These are phyloP conservation scores for Colletotrichum sidae DNA, from an alignment of 2,329 filamentous ascomycete species.

Conservation along the genomic window DNA sequence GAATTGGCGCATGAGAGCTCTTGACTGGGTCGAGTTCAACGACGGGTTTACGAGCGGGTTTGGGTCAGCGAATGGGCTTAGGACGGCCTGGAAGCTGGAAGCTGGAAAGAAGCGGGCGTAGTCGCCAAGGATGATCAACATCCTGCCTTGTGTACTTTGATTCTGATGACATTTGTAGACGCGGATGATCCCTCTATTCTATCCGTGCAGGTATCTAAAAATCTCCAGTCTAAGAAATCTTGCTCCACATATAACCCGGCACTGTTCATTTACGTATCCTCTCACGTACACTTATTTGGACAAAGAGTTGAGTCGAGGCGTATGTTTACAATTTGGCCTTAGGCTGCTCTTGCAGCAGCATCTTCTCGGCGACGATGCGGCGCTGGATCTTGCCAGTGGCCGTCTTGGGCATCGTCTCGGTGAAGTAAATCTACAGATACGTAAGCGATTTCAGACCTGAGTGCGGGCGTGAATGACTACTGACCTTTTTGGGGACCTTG, in stretches of 20 bases:
- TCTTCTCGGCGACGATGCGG: slow-evolving; percentile 85
- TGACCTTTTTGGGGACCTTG: slow-evolving; percentile 85
- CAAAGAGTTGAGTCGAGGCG: background rate
- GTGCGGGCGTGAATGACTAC: slow-evolving; percentile 33
- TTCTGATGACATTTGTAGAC: slow-evolving; percentile 12
- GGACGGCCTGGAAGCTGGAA: background rate
- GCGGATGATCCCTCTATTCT: slow-evolving; percentile 24
- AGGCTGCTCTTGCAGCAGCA: slow-evolving; percentile 75
- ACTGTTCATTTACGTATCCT: background rate
- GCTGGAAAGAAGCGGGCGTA: background rate
- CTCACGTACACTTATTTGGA: background rate
- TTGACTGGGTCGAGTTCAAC: background rate
- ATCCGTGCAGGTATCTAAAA: slow-evolving; percentile 25
- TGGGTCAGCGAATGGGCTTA: background rate
- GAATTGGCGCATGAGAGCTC: background rate
- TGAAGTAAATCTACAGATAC: slow-evolving; percentile 76
- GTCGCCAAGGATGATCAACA: background rate
- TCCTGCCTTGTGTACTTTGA: background rate
- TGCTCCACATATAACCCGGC: slow-evolving; percentile 8
- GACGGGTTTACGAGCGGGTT: background rate
- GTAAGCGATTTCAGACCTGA: slow-evolving; percentile 16
- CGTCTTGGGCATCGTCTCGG: slow-evolving; percentile 87
- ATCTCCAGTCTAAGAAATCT: background rate
- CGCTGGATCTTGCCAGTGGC: slow-evolving; percentile 92
- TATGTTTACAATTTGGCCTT: slow-evolving; percentile 64